A percentile compares a stretch with the other conserved stretches of the same genome.
Evolutionary conservation across 352 stramenopile species (phyloP).

Genomic region (Phytopythium litorale): DNA sequence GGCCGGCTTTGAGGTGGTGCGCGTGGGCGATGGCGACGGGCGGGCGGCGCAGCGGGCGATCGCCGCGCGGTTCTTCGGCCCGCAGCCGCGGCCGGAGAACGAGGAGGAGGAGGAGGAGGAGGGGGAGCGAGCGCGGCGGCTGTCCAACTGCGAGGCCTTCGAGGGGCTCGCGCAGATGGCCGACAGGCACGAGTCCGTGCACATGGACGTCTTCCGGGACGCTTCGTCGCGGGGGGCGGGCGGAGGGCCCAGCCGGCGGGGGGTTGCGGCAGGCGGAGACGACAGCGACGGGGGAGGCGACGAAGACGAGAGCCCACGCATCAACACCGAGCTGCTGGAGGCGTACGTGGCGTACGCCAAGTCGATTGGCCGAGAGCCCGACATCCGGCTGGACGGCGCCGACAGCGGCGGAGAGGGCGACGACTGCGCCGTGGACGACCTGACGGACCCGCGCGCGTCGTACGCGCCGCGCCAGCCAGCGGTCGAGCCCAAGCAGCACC

Average conservation of each 20-base stretch:
- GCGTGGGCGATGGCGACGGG: background rate
- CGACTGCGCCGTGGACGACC: constrained; percentile 17
- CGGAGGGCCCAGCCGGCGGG: too few relatives aligned
- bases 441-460: constrained; percentile 15
- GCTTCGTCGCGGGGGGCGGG: constrained; percentile 9
- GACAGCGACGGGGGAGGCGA: too few relatives aligned
- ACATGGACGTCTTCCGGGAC: constrained; percentile 43
- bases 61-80: constrained; percentile 5
- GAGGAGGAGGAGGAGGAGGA: constrained; percentile 15
- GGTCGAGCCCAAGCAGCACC: constrained; percentile 29
- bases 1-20: background rate
- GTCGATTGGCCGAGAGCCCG: constrained; percentile 75
- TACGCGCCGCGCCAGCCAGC: constrained; percentile 35
- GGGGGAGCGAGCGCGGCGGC: constrained; percentile 22
- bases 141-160: constrained; percentile 48
- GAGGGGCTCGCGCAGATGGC: constrained; percentile 51
- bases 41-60: constrained; percentile 2
- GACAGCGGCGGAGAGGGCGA: constrained; percentile 51
- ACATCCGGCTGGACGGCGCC: constrained; percentile 87
- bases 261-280: too few relatives aligned
- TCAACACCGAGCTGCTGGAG: constrained; percentile 93
- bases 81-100: background rate
- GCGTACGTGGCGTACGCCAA: constrained; percentile 93
- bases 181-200: constrained; percentile 50
- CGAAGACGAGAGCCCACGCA: constrained; percentile 70